Evolutionary conservation across 1,284 basidiomycete species (phyloP).

Genomic region (Thecaphora thlaspeos): DNA sequence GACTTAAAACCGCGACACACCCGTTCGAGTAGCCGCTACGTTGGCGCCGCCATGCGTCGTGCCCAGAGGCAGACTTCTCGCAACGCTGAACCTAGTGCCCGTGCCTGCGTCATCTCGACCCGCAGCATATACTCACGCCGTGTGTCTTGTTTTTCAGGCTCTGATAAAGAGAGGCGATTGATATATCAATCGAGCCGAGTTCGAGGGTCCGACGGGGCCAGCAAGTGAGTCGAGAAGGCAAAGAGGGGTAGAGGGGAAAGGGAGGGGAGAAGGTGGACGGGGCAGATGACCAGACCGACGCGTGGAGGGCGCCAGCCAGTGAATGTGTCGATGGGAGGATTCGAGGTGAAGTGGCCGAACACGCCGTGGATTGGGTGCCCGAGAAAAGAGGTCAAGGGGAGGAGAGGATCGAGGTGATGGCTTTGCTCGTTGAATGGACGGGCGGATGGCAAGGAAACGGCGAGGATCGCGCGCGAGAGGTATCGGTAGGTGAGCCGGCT

Average conservation of each 20-base stretch:
- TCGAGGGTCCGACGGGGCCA: slow-evolving; percentile 2
- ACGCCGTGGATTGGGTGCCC: slow-evolving; percentile 48
- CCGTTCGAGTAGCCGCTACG: no score
- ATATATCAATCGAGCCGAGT: slow-evolving; percentile 39
- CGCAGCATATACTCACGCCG: slow-evolving; percentile 25
- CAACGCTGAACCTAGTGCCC: no score
- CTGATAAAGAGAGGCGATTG: slow-evolving; percentile 23
- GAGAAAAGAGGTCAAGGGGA: no score
- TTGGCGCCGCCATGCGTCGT: no score
- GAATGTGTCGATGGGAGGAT: background rate
- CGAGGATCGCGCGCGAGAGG: no score
- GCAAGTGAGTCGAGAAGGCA: slow-evolving; percentile 6
- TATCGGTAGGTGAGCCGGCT: no score
- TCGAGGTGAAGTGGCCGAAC: slow-evolving; percentile 19
- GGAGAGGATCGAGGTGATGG: no score
- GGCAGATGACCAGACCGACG: slow-evolving; percentile 18
- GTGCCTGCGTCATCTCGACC: no score
- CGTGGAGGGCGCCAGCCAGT: slow-evolving; percentile 40
- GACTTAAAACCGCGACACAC: no score
- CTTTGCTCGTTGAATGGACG: no score
- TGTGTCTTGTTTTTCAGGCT: slow-evolving; percentile 25
- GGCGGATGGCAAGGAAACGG: no score
- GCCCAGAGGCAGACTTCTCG: no score
- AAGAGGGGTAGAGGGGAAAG: background rate
- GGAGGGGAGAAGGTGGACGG: slow-evolving; percentile 6